A percentile compares a stretch with the other conserved stretches of the same genome.
Conservation (phyloP, 2,329 filamentous ascomycete genomes). For the Penicillium sp. region DNA sequence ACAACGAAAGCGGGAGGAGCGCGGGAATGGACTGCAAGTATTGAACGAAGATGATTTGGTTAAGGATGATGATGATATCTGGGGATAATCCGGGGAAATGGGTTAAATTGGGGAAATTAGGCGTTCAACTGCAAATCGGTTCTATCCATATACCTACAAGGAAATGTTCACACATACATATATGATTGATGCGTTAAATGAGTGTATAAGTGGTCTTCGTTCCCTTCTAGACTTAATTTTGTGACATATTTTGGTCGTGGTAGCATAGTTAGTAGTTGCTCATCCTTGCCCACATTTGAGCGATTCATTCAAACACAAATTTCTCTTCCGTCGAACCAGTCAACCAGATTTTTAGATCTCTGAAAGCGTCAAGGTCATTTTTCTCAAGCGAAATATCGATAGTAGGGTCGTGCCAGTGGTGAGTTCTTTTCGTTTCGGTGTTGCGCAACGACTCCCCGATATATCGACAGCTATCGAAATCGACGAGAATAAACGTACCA, state of each 20-base stretch:
- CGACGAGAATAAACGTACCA: constrained; percentile 24
- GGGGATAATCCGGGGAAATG: constrained; percentile 29
- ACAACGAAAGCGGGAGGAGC: constrained; percentile 43
- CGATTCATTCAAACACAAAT: constrained; percentile 14
- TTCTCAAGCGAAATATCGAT: constrained; percentile 15
- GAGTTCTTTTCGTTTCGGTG: constrained; percentile 19
- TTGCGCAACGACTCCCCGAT: constrained; percentile 18
- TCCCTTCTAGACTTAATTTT: too few species aligned
- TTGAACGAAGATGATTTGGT: constrained; percentile 49
- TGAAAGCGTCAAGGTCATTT: constrained; percentile 22
- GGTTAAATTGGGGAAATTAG: constrained; percentile 19
- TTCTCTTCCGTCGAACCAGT: constrained; percentile 10
- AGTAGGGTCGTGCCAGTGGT: constrained; percentile 19
- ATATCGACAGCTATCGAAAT: constrained; percentile 32
- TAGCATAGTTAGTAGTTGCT: too few species aligned
- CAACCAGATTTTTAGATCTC: constrained; percentile 15
- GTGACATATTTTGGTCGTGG: too few species aligned
- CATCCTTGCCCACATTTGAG: too few species aligned
- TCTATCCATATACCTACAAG: not conserved
- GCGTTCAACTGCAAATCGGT: constrained; percentile 34
- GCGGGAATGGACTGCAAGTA: constrained; percentile 44
- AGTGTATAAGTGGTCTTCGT: too few species aligned
- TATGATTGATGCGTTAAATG: not conserved
- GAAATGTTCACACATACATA: constrained; percentile 35
- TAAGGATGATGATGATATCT: constrained; percentile 46